Base-by-base conservation (phyloP, 148 eudicot species). In the Fallopia convolvulus region DNA sequence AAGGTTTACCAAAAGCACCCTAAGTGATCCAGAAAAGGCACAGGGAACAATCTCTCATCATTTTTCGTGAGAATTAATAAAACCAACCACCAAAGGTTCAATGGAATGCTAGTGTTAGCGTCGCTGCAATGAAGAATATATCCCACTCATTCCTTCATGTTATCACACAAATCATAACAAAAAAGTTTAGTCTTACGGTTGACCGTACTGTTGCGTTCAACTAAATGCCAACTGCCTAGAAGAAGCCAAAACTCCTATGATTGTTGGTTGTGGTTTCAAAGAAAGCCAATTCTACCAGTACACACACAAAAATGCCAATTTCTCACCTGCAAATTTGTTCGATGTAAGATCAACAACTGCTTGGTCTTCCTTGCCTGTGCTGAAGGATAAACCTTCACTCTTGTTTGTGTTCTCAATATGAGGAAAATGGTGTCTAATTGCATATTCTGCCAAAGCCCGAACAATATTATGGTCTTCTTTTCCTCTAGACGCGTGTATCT, bases 331-430 rank as follows among this genome's bases (percentile, higher is more conserved):
- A 80, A 90, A 95, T 80, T 95, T 95, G 87, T 95, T 95, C 72
- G 99, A 91, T 82, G 97, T 95, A 73, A 95, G 86, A 89, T 95
- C 99, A 80, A 94, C 99, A 72, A 88, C 84, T 70, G 91, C 84
- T 48, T 86, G 81, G 61, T 90, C 94, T 63, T 87, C 93, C 77
- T 87, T 79, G 70, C 99, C 99, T 23, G 91, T 91, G 89, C 81
- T 85, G 83, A 95, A 95, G 33, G 97, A 95, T 80, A 95, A 80
- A 79, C 87, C 84, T 60, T 93, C 99, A 80, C 97, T 91, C 79
- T 82, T 85, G 70, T 79, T 85, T 89, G 91, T 87, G 77, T 95
- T 93, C 85, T 92, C 93, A 36, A 92, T 78, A 83, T 92, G 99
- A 74, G 94, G 90, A 79, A 92, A 95, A 84, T 95, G 97, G 83